A percentile compares a stretch with the other conserved stretches of the same genome.
Conservation (phyloP, 495 filamentous ascomycete genomes). For the Bryoglossum gracile region DNA sequence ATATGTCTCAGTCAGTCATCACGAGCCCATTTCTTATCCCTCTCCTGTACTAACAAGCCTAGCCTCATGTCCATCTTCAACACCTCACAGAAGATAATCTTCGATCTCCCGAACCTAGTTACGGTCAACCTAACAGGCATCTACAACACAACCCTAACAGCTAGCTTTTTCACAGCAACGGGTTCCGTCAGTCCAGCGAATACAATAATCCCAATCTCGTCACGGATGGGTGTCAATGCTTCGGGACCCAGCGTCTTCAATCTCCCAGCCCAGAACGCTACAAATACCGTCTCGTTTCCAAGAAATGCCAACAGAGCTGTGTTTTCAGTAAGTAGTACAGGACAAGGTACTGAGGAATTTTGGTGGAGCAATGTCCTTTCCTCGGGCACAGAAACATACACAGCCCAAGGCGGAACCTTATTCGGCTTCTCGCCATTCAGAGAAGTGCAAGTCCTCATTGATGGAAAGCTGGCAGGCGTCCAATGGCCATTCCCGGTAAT, state of each 20-base stretch:
- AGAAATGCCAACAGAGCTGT: constrained; percentile 59
- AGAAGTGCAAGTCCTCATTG: constrained; percentile 74
- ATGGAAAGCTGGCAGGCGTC: constrained; percentile 68
- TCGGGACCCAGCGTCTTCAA: constrained; percentile 59
- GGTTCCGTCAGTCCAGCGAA: constrained; percentile 44
- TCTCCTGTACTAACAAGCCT: neutral
- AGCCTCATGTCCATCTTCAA: constrained; percentile 54
- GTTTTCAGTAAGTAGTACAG: constrained; percentile 68
- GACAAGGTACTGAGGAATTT: constrained; percentile 75
- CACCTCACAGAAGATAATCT: constrained; percentile 28
- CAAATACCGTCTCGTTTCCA: constrained; percentile 51
- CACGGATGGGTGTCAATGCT: constrained; percentile 36
- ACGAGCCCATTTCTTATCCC: neutral
- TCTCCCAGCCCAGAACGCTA: constrained; percentile 56
- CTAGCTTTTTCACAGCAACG: constrained; percentile 55
- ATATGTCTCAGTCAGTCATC: constrained; percentile 58
- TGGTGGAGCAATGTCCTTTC: constrained; percentile 82
- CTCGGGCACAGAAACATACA: constrained; percentile 54
- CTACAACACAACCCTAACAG: constrained; percentile 72
- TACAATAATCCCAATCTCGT: constrained; percentile 68
- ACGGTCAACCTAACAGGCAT: constrained; percentile 55
- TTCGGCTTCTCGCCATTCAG: constrained; percentile 72
- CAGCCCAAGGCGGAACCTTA: constrained; percentile 44
- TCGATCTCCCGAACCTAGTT: constrained; percentile 27
- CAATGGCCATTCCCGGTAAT: constrained; percentile 81